Evolutionary conservation across 768 basidiomycete genomes (phyloP), one percentile per base, ranked within the genome.

Genomic region (Crepidotus variabilis): DNA sequence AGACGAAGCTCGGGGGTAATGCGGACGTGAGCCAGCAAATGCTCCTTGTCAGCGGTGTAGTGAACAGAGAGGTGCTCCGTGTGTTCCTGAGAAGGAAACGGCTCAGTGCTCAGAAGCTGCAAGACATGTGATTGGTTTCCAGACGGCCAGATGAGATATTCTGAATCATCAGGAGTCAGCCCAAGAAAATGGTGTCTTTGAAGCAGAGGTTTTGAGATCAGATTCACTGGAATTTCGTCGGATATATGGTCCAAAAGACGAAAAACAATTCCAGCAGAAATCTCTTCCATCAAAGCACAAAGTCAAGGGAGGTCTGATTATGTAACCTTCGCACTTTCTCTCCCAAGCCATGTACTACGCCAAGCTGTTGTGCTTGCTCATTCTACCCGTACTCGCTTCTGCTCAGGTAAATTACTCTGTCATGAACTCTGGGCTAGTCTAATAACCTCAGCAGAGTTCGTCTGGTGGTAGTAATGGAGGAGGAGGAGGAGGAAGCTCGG

Each of bases 71-170:
- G 9, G 45, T 51, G 59, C 51, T 51, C 58, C 57, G 55, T 63
- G 62, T 58, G 58, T 54, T 60, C 46, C 11, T 60, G 60, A 54
- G 57, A 52, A 50, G 45, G 60, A 11, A 51, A 58, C 33, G 51
- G 21, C 51, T 61, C 45, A 21, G 39, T 28, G 18, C 34, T 45
- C 36, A 87, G 72, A 24, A 83, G 72, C 52, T 73, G 67, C 51
- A 80, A 62, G 50, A 72, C 67, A 50, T 67, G 62, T 54, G 76
- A 61, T 10, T 50, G 57, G 34, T 70, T 60, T 18, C 69, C 62
- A 2, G 78, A 74, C 9, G 89, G 86, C 89, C 89, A 91, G 61
- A 79, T 80, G 47, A 91, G 75, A 66, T 91, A 91, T 2, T 80
- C 73, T 33, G 69, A 73, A 60, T 81, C 70, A 22, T 80, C 72